These are phyloP conservation scores for Curvularia sp. DNA, from an alignment of 2,329 filamentous ascomycete species.

Conservation along the genomic window DNA sequence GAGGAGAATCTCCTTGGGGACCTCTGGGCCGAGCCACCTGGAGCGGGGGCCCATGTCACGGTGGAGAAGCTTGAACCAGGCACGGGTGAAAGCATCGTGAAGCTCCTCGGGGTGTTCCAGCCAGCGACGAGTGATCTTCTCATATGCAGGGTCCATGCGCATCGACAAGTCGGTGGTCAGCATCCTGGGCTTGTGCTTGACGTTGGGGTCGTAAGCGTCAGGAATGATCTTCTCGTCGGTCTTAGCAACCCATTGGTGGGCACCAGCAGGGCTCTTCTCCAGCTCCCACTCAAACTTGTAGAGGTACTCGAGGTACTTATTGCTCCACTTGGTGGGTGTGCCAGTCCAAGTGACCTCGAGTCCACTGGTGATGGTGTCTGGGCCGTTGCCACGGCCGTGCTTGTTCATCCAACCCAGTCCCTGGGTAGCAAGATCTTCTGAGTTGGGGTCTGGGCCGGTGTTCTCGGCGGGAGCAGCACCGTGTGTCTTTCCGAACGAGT, in stretches of 20 bases:
- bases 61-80: conserved; percentile 86
- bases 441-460: conserved; percentile 72
- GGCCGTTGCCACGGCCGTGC: conserved; percentile 70
- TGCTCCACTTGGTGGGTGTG: conserved; percentile 78
- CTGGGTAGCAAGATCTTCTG: conserved; percentile 68
- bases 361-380: conserved; percentile 75
- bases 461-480: conserved; percentile 70
- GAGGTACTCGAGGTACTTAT: conserved; percentile 75
- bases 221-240: conserved; percentile 71
- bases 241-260: conserved; percentile 79
- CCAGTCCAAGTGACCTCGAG: conserved; percentile 82
- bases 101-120: conserved; percentile 72
- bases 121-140: conserved; percentile 77
- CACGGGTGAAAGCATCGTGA: conserved; percentile 71
- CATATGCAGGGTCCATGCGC: conserved; percentile 73
- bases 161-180: conserved; percentile 77
- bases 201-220: conserved; percentile 71
- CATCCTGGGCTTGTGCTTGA: conserved; percentile 79
- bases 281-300: conserved; percentile 82
- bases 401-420: conserved; percentile 76
- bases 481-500: conserved; percentile 82
- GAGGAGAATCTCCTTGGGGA: conserved; percentile 70
- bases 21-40: conserved; percentile 77
- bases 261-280: conserved; percentile 76
- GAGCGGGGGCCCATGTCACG: conserved; percentile 76